Percentiles rank a stretch among this genome's conserved stretches.
phyloP scores from a whole-genome alignment of 306 rosid genomes.

The Geum urbanum region DNA sequence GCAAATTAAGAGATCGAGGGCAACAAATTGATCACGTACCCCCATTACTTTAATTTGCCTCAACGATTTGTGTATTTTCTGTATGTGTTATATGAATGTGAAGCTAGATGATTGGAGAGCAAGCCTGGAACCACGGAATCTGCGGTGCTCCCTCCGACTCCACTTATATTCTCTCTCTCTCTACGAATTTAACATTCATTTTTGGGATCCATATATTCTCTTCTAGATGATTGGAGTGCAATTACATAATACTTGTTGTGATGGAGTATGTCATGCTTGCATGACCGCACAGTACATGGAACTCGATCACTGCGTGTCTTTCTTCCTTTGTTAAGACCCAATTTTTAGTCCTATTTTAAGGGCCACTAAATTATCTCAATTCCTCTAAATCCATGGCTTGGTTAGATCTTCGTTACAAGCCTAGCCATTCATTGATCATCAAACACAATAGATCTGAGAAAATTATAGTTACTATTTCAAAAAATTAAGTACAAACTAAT shows the following conservation, averaged over 20 bases:
- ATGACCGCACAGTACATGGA: conserved; percentile 43
- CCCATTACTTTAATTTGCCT: conserved; percentile 69
- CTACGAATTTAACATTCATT: not conserved
- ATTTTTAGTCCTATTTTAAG: not conserved
- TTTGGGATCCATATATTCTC: not conserved
- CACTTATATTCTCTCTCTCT: conserved; percentile 2
- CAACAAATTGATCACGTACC: conserved; percentile 16
- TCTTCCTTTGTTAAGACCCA: not conserved
- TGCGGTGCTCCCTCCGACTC: conserved; percentile 59
- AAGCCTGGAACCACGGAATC: conserved; percentile 88
- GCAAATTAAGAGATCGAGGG: conserved; percentile 4
- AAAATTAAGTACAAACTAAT: too few species aligned
- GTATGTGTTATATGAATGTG: conserved; percentile 4
- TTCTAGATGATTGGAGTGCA: not conserved
- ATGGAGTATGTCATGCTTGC: conserved; percentile 34
- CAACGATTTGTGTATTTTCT: conserved; percentile 54
- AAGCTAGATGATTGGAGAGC: conserved; percentile 71
- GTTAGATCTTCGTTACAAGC: not conserved
- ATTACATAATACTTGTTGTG: not conserved
- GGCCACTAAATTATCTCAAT: conserved; percentile 12
- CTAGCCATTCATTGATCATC: not conserved
- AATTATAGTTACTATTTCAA: not conserved
- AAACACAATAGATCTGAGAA: not conserved
- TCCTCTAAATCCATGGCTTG: conserved; percentile 14
- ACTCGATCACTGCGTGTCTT: conserved; percentile 35